These are phyloP conservation scores for Quercus mongolica DNA, from an alignment of 306 rosid genomes.

Conservation along the genomic window DNA sequence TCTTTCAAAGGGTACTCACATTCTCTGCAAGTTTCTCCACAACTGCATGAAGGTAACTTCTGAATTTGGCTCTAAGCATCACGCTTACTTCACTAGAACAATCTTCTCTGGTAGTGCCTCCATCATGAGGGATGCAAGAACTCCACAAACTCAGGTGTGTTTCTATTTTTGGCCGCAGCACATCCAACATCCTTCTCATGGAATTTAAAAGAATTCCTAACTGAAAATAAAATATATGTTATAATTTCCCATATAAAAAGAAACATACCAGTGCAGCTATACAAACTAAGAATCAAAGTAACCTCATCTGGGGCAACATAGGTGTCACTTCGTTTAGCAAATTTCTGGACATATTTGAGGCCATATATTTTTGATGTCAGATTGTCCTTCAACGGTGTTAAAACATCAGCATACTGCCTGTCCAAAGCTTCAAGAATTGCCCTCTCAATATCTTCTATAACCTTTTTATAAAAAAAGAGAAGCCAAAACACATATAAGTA, in stretches of 20 bases:
- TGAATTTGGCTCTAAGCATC: constrained; percentile 25
- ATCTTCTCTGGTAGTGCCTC: constrained; percentile 12
- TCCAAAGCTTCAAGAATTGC: constrained; percentile 30
- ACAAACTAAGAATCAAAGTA: not conserved
- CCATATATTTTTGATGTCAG: constrained; percentile 31
- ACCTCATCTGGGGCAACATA: constrained; percentile 34
- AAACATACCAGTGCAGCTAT: not conserved
- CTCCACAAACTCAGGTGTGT: constrained; percentile 21
- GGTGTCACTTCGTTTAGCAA: constrained; percentile 20
- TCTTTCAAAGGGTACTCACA: constrained; percentile 13
- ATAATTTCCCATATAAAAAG: not conserved
- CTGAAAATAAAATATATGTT: not conserved
- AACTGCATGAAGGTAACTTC: constrained; percentile 28
- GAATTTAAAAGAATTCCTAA: constrained; percentile 30
- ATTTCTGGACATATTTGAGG: constrained; percentile 30
- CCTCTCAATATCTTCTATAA: constrained; percentile 32
- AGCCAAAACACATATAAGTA: not conserved
- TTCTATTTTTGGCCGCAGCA: constrained; percentile 32
- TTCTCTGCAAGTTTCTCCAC: constrained; percentile 35
- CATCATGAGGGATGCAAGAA: constrained; percentile 20
- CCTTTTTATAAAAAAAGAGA: not conserved
- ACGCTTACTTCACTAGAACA: constrained; percentile 22
- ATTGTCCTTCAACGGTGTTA: constrained; percentile 28
- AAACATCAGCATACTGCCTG: constrained; percentile 25
- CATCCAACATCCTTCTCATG: constrained; percentile 30